These are phyloP conservation scores for Pestalotiopsis sp. DNA, from an alignment of 2,329 filamentous ascomycete genomes.

Conservation along the genomic window DNA sequence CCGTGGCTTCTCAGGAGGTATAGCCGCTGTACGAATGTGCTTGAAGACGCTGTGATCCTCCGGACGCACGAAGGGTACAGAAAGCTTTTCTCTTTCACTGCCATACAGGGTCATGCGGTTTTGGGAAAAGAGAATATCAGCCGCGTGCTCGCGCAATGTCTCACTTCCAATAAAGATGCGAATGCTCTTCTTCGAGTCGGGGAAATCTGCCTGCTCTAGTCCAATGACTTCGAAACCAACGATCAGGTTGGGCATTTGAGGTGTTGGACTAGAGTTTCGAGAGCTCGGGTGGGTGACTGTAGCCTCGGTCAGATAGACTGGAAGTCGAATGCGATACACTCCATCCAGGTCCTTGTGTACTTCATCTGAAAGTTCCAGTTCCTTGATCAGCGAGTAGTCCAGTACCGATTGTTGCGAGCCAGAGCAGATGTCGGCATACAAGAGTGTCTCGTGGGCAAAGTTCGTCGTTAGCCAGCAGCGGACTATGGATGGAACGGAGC, in stretches of 20 bases:
- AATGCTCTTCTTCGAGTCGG: conserved; percentile 63
- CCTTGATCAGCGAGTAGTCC: conserved; percentile 72
- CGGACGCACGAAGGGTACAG: conserved; percentile 88
- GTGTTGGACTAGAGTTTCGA: conserved; percentile 69
- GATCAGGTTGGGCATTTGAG: conserved; percentile 79
- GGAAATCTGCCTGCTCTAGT: conserved; percentile 49
- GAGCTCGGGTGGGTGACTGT: conserved; percentile 77
- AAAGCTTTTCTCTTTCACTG: conserved; percentile 82
- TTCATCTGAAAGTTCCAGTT: conserved; percentile 70
- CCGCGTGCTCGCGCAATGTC: conserved; percentile 80
- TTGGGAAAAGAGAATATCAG: conserved; percentile 88
- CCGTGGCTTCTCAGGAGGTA: conserved; percentile 57
- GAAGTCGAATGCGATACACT: conserved; percentile 69
- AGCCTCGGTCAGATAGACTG: conserved; percentile 89
- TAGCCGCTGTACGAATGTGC: conserved; percentile 66
- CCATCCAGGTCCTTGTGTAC: conserved; percentile 68
- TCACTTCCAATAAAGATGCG: conserved; percentile 92
- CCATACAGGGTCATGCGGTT: conserved; percentile 88
- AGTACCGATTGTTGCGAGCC: conserved; percentile 89
- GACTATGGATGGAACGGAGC: conserved; percentile 89
- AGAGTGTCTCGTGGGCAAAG: conserved; percentile 84
- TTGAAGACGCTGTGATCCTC: conserved; percentile 85
- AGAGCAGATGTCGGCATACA: conserved; percentile 91
- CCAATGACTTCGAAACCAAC: conserved; percentile 77
- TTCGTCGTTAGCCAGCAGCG: conserved; percentile 92